Percentiles rank a stretch among this genome's conserved stretches.
phyloP scores from a whole-genome alignment of 768 basidiomycete genomes.

The Glaciozyma martinii region DNA sequence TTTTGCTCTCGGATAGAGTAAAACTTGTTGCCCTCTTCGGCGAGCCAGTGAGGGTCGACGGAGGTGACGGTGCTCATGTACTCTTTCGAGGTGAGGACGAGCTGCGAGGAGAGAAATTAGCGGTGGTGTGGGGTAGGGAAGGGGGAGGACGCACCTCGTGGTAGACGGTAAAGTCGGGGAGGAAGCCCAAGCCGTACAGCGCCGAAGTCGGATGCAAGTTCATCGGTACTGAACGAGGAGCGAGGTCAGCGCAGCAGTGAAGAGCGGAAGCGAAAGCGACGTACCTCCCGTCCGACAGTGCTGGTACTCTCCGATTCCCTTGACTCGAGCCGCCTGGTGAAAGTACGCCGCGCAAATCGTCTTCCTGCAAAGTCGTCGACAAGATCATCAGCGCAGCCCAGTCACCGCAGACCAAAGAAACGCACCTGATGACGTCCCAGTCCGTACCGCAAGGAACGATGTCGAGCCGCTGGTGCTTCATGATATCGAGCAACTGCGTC shows the following conservation, averaged over 20 bases:
- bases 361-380: slow-evolving; percentile 52
- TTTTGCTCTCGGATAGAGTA: slow-evolving; percentile 79
- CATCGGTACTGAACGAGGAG: slow-evolving; percentile 54
- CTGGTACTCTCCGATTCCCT: slow-evolving; percentile 98
- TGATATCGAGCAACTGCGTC: slow-evolving; percentile 92
- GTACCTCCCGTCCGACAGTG: slow-evolving; percentile 73
- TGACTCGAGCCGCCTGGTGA: slow-evolving; percentile 95
- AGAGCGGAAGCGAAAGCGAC: slow-evolving; percentile 7
- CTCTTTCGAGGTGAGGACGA: slow-evolving; percentile 40
- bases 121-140: not conserved
- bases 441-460: slow-evolving; percentile 85
- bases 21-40: slow-evolving; percentile 44
- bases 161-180: slow-evolving; percentile 88
- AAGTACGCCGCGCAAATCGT: slow-evolving; percentile 97
- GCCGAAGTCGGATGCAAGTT: slow-evolving; percentile 96
- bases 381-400: slow-evolving; percentile 26
- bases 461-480: slow-evolving; percentile 98
- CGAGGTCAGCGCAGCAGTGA: not conserved
- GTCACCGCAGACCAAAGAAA: no score
- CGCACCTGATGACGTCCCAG: slow-evolving; percentile 73
- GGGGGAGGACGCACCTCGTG: slow-evolving; percentile 48
- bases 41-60: slow-evolving; percentile 94
- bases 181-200: slow-evolving; percentile 79
- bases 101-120: slow-evolving; percentile 35
- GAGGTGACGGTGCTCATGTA: slow-evolving; percentile 99